Conservation (phyloP, 192 early-diverging fungal species). For the Glomus cerebriforme region DNA sequence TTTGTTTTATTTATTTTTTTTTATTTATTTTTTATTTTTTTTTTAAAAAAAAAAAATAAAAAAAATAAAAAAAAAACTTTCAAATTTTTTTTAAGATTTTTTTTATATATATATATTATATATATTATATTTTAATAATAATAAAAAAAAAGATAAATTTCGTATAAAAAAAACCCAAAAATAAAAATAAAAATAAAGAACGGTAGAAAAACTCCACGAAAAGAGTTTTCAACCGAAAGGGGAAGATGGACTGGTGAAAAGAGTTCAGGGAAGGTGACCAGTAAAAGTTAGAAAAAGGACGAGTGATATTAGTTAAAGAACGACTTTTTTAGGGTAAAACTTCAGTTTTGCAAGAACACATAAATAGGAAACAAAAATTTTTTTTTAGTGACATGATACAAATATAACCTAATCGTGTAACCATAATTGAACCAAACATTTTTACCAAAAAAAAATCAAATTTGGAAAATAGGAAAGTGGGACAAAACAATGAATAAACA, state of each 20-base stretch:
- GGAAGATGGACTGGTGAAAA: background rate
- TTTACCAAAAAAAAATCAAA: background rate
- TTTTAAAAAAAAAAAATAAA: no score
- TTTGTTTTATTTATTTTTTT: no score
- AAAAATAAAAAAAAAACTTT: no score
- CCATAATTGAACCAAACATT: background rate
- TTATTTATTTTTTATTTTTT: no score
- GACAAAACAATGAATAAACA: background rate
- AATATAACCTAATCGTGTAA: background rate
- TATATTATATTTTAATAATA: no score
- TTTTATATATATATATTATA: background rate
- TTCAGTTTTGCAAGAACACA: background rate
- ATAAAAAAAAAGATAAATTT: no score
- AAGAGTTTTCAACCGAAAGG: background rate
- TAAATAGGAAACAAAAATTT: background rate
- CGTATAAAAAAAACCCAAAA: background rate
- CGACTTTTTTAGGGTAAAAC: background rate
- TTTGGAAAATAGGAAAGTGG: background rate
- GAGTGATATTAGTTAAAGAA: background rate
- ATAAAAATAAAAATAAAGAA: background rate
- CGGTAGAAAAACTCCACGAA: background rate
- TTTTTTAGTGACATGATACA: background rate
- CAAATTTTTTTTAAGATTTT: no score
- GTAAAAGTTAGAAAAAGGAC: background rate
- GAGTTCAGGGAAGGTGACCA: background rate